A percentile compares a stretch with the other conserved stretches of the same genome.
These are phyloP conservation scores for Heliamphora exappendiculata DNA, from an alignment of 148 eudicot species.

Conservation along the genomic window DNA sequence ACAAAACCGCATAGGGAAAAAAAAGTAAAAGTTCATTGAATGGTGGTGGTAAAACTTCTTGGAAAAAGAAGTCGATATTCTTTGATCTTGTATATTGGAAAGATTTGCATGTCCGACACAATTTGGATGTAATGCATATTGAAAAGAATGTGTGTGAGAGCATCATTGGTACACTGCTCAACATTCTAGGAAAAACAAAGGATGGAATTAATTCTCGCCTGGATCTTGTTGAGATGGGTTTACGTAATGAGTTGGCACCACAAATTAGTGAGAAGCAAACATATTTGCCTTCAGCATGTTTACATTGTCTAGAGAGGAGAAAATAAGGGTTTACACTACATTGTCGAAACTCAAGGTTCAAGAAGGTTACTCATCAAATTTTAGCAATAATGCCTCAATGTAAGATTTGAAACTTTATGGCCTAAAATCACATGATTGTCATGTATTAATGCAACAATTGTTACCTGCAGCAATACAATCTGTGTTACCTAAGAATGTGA, in stretches of 20 bases:
- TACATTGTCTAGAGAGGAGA: neutral
- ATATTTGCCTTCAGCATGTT: conserved; percentile 6
- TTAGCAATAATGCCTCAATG: no score
- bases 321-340: no score
- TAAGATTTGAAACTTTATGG: no score
- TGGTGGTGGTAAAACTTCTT: neutral
- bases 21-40: neutral
- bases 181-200: neutral
- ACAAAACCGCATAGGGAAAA: neutral
- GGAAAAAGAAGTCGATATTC: neutral
- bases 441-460: no score
- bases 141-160: no score
- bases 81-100: neutral
- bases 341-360: neutral
- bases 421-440: no score
- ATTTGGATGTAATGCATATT: no score
- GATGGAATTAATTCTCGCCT: conserved; percentile 14
- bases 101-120: no score
- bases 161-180: no score
- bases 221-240: conserved; percentile 15
- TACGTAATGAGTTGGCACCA: conserved; percentile 7
- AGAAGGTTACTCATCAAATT: neutral
- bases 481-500: neutral
- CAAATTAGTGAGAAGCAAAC: neutral
- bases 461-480: neutral